These are phyloP conservation scores for Diophrys appendiculata DNA, from an alignment of 73 alveolate species.

Conservation along the genomic window DNA sequence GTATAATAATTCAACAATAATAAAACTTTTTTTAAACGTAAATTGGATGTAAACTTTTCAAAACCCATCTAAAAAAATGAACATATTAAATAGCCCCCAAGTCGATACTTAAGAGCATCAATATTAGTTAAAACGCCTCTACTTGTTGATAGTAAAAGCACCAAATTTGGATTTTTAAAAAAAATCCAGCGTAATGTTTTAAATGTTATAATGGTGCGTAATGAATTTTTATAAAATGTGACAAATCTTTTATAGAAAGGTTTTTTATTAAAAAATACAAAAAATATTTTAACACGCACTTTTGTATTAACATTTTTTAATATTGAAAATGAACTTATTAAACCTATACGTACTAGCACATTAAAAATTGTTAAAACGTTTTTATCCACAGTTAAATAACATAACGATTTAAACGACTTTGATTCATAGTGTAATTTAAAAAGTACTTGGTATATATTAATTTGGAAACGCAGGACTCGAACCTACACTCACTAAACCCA, in stretches of 20 bases:
- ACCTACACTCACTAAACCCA: constrained; percentile 42
- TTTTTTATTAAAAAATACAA: background rate
- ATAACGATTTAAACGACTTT: too few species aligned
- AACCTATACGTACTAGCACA: too few species aligned
- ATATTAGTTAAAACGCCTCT: constrained; percentile 11
- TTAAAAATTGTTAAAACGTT: too few species aligned
- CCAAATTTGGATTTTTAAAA: background rate
- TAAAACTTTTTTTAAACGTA: background rate
- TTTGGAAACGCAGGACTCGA: constrained; percentile 55
- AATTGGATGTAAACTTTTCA: too few species aligned
- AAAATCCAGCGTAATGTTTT: background rate
- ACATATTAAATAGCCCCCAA: background rate
- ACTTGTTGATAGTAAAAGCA: background rate
- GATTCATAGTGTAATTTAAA: too few species aligned
- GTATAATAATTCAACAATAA: constrained; percentile 19
- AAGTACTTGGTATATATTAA: background rate
- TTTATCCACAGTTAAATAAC: too few species aligned
- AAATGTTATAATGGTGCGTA: too few species aligned
- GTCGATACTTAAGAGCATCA: background rate
- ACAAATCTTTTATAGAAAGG: background rate
- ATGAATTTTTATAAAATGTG: background rate
- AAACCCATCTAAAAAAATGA: background rate
- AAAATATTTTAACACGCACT: background rate
- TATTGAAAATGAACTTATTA: too few species aligned
- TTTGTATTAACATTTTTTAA: too few species aligned